phyloP scores from a whole-genome alignment of 768 basidiomycete genomes.

The Ramaria sp. region DNA sequence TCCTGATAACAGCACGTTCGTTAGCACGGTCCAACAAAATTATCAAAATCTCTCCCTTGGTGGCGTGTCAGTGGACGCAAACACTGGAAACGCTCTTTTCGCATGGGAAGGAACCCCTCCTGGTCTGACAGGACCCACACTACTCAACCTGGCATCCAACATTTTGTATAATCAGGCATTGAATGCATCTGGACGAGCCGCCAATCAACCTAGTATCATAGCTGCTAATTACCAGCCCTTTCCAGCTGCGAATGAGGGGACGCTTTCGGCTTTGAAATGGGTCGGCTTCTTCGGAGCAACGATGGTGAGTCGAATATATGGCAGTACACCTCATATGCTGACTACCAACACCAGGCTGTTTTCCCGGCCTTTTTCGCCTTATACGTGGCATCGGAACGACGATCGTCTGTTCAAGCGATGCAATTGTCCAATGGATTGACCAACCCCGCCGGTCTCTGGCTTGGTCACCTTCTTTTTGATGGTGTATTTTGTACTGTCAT shows the following conservation, averaged over 20 bases:
- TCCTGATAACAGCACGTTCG: constrained; percentile 48
- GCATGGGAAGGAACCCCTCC: constrained; percentile 66
- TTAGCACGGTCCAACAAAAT: constrained; percentile 37
- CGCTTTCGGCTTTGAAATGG: constrained; percentile 61
- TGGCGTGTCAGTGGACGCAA: constrained; percentile 51
- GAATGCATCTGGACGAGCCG: constrained; percentile 34
- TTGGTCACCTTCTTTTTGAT: constrained; percentile 73
- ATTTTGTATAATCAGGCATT: constrained; percentile 53
- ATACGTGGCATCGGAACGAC: constrained; percentile 65
- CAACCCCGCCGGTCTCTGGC: constrained; percentile 64
- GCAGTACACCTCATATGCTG: neutral
- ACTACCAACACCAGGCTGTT: constrained; percentile 35
- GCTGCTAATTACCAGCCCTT: constrained; percentile 46
- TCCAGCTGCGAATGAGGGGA: constrained; percentile 43
- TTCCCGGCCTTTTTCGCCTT: constrained; percentile 74
- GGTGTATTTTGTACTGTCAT: constrained; percentile 46
- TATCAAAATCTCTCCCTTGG: constrained; percentile 51
- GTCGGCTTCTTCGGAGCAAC: constrained; percentile 60
- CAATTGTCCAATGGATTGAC: constrained; percentile 69
- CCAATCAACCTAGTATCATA: constrained; percentile 38
- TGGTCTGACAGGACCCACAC: constrained; percentile 44
- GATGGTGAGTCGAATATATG: constrained; percentile 38
- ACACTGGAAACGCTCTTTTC: constrained; percentile 40
- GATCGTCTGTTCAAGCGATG: constrained; percentile 67
- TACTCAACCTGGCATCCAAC: constrained; percentile 63